These are phyloP conservation scores for Lantana camara DNA, from an alignment of 257 asterid species.

Conservation along the genomic window DNA sequence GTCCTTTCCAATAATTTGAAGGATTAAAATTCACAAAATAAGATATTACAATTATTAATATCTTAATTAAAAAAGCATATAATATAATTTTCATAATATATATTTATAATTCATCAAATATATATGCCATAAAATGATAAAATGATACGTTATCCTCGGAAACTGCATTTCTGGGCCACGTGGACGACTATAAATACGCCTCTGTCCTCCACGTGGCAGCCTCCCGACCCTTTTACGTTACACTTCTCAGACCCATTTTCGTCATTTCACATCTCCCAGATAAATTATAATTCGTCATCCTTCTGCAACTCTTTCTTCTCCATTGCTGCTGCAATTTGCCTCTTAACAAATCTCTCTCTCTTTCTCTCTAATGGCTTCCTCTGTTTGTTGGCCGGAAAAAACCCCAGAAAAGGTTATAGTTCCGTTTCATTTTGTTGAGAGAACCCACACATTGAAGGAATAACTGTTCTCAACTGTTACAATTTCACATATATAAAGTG, in stretches of 20 bases:
- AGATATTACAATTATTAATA: no score
- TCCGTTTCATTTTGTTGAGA: neutral
- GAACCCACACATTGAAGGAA: neutral
- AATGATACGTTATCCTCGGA: slow-evolving; percentile 32
- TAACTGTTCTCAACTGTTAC: neutral
- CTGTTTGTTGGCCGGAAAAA: neutral
- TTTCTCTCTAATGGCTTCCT: slow-evolving; percentile 9
- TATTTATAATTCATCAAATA: no score
- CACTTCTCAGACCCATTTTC: slow-evolving; percentile 26
- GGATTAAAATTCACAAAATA: no score
- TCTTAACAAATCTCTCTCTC: neutral
- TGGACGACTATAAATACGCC: slow-evolving; percentile 26
- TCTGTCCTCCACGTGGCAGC: slow-evolving; percentile 48
- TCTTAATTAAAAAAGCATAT: no score
- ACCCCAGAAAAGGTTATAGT: neutral
- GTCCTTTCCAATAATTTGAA: no score
- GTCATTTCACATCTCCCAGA: slow-evolving; percentile 14
- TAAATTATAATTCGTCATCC: neutral
- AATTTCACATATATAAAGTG: neutral
- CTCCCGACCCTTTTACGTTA: slow-evolving; percentile 27
- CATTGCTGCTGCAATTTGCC: neutral
- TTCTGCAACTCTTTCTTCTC: neutral
- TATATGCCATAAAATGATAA: neutral
- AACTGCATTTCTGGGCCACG: slow-evolving; percentile 55
- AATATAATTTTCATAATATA: no score